Evolutionary conservation across 441 rosid genomes (phyloP), one percentile per base, ranked within the genome.

Genomic region (Pelargonium myrrhifolium): DNA sequence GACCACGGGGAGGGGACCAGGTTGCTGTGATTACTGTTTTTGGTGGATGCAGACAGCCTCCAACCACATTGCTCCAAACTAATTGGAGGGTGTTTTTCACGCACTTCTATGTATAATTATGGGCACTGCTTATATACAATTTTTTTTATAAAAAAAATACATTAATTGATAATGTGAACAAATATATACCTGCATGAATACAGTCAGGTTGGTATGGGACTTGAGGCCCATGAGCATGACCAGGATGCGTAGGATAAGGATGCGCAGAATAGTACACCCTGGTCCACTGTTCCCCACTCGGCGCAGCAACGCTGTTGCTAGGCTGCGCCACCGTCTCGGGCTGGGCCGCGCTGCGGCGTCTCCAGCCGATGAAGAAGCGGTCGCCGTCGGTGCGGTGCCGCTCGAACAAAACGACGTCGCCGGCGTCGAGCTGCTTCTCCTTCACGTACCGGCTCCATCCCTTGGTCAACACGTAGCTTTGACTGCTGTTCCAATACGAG

Each of bases 401-500:
- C n/a, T n/a, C n/a, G n/a, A n/a, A n/a, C n/a, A n/a, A n/a, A 14
- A 43, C 49, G 14, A 43, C 14, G 49, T 43, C 49, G 49, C 11
- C 11, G 49, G 11, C 12, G 14, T 9, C 7, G 49, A 43, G 11
- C 7, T 7, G 3, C 49, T 10, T 2, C 49, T 43, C 49, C 26
- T 24, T 24, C 1, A 24, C 26, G 26, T 1, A 24, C 1, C 26
- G 26, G 26, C 26, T 24, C 26, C 26, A 93, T 4, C 98, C 98
- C 77, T 93, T 93, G 1, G 98, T 93, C 76, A 92, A 69, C 37
- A 92, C 98, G 65, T 92, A 92, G 78, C 98, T 92, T 40, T 92
- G 98, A 65, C 98, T 92, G 67, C 98, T 90, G 73, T 86, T 90
- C 98, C 98, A 93, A 69, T 93, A 93, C n/a, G 98, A 90, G 80